A percentile compares a stretch with the other conserved stretches of the same genome.
Evolutionary conservation across 169 alveolate genomes (phyloP).

Genomic region (Neospora caninum): DNA sequence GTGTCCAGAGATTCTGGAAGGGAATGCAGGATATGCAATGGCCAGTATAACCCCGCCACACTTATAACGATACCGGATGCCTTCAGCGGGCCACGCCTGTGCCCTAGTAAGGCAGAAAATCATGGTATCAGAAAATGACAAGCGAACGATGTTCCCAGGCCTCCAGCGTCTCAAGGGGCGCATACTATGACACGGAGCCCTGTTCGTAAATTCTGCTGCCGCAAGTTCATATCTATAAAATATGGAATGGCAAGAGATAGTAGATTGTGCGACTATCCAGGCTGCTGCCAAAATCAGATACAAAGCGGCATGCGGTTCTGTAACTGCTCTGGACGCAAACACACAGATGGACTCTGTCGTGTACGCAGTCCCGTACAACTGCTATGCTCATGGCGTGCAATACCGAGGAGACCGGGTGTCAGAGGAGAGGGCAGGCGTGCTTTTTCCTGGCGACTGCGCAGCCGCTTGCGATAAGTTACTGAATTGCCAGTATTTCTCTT

Average conservation of each 20-base stretch:
- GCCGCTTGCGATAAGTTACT: not conserved
- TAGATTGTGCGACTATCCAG: no score
- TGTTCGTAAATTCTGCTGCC: no score
- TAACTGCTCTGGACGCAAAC: no score
- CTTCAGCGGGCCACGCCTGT: not conserved
- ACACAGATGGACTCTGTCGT: no score
- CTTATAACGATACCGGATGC: not conserved
- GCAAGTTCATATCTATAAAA: no score
- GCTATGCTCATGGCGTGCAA: not conserved
- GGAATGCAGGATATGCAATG: not conserved
- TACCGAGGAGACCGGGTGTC: not conserved
- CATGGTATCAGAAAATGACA: no score
- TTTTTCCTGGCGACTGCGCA: not conserved
- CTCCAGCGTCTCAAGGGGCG: no score
- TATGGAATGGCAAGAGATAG: no score
- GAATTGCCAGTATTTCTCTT: not conserved
- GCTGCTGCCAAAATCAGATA: no score
- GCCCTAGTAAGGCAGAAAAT: not conserved
- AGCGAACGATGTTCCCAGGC: no score
- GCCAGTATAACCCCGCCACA: not conserved
- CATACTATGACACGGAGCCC: not conserved
- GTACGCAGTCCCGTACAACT: not conserved
- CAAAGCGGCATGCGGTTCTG: no score
- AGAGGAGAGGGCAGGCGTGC: not conserved
- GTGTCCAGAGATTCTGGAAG: not conserved